These are phyloP conservation scores for Paecilomyces fulvus DNA, from an alignment of 2,329 filamentous ascomycete species.

Conservation along the genomic window DNA sequence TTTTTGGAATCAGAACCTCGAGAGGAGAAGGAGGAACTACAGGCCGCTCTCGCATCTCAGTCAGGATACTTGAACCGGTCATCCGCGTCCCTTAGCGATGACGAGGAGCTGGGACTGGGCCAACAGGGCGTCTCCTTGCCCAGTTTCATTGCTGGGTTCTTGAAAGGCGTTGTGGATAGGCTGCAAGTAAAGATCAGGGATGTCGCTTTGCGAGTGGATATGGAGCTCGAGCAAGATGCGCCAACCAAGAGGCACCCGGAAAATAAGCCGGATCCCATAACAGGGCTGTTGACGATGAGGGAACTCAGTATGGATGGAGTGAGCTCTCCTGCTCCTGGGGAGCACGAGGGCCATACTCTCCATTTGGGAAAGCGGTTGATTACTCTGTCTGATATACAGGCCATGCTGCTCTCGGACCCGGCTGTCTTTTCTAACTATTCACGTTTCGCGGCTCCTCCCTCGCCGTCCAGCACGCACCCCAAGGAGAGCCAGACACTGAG, in stretches of 20 bases:
- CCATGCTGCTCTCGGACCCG: slow-evolving; percentile 40
- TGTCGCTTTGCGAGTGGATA: slow-evolving; percentile 45
- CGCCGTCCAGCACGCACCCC: slow-evolving; percentile 24
- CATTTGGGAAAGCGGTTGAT: slow-evolving; percentile 36
- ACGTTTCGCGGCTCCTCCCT: slow-evolving; percentile 24
- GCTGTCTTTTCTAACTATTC: slow-evolving; percentile 41
- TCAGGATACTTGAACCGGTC: slow-evolving; percentile 45
- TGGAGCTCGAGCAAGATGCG: slow-evolving; percentile 36
- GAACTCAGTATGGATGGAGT: slow-evolving; percentile 27
- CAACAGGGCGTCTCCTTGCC: slow-evolving; percentile 49
- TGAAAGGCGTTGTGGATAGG: slow-evolving; percentile 51
- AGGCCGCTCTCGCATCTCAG: slow-evolving; percentile 47
- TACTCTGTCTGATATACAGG: slow-evolving; percentile 36
- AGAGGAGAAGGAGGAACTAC: slow-evolving; percentile 49
- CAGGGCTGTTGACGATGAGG: slow-evolving; percentile 26
- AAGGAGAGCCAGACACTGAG: slow-evolving; percentile 22
- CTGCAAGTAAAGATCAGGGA: slow-evolving; percentile 47
- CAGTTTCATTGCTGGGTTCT: slow-evolving; percentile 50
- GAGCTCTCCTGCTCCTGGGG: slow-evolving; percentile 9
- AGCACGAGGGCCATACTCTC: slow-evolving; percentile 17
- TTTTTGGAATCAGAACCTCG: slow-evolving; percentile 51
- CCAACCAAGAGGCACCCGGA: slow-evolving; percentile 25
- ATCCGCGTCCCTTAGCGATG: slow-evolving; percentile 37
- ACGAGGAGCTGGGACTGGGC: slow-evolving; percentile 43
- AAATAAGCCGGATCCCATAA: slow-evolving; percentile 27